Conservation (phyloP, 345 rosid genomes). For the Ricinus communis region DNA sequence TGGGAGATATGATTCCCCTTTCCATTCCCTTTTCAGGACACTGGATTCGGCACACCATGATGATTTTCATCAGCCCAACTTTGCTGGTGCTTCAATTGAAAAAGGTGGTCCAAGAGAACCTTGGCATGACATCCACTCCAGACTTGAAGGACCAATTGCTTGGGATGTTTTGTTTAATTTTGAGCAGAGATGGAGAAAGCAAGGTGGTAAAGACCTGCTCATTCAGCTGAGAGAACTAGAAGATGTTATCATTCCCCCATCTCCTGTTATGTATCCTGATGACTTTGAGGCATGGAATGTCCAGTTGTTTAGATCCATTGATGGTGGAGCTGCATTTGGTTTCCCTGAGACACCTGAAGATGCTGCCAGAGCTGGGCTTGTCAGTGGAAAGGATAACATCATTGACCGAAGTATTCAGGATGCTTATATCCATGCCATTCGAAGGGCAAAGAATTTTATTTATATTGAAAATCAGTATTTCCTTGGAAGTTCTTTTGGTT, state of each 20-base stretch:
- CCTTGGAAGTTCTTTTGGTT: constrained; percentile 84
- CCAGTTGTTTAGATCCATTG: constrained; percentile 93
- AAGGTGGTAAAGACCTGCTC: constrained; percentile 86
- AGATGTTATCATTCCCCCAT: constrained; percentile 75
- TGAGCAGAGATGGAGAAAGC: constrained; percentile 95
- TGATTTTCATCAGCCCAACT: constrained; percentile 98
- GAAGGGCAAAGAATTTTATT: constrained; percentile 92
- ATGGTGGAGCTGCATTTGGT: constrained; percentile 98
- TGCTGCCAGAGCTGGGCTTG: constrained; percentile 89
- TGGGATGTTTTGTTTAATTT: constrained; percentile 96
- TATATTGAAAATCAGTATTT: constrained; percentile 97
- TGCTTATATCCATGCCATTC: constrained; percentile 87
- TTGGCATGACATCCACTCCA: constrained; percentile 97
- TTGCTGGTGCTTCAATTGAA: constrained; percentile 65
- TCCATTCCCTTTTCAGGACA: constrained; percentile 95
- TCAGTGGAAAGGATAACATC: constrained; percentile 94
- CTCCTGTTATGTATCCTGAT: constrained; percentile 72
- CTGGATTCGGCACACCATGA: constrained; percentile 92
- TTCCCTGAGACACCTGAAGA: constrained; percentile 96
- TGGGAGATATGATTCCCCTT: constrained; percentile 89
- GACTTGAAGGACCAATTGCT: constrained; percentile 95
- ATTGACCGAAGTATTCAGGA: constrained; percentile 97
- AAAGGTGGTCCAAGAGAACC: constrained; percentile 99
- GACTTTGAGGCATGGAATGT: constrained; percentile 92
- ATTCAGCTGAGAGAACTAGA: constrained; percentile 78